Evolutionary conservation across 176 grass and related monocot genomes (phyloP), one percentile per base, ranked within the genome.

Genomic region (Pharus latifolius): DNA sequence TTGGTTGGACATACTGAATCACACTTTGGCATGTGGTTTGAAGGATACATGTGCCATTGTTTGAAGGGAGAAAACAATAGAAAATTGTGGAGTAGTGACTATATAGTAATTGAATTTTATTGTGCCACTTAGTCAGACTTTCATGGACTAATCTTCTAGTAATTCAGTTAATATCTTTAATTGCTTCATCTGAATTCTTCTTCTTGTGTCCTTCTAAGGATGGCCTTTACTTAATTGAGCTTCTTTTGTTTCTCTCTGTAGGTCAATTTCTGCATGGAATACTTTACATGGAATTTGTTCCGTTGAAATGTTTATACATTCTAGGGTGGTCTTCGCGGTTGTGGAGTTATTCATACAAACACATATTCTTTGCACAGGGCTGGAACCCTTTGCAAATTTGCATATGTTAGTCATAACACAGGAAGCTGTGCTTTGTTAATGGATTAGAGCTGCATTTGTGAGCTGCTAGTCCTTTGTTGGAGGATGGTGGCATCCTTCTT

Each of bases 221-320:
- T 38, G 35, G 35, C 35, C 35, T 38, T 38, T 31, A 18, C 33
- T 80, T 29, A 85, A 75, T 38, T 69, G 49, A 16, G 0, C 10
- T 42, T 38, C 1, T 53, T 58, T n/a, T 30, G 33, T 70, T 3
- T 56, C 28, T 43, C 18, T 42, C 30, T 50, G 77, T 49, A 86
- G 83, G 71, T 81, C 64, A 70, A 70, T 24, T 75, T 48, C 57
- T 86, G 58, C 59, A 72, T 72, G 58, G 77, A 17, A 85, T 69
- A 69, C 55, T 38, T 10, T 49, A 75, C 57, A 63, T 80, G 63
- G 64, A 9, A 80, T 76, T 80, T 70, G 24, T 65, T 70, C 23
- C 14, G 13, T 63, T 76, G 50, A 38, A 59, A 65, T 80, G 67
- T 69, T 77, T 53, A 84, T 54, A 69, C 60, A 30, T 76, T 1